Evolutionary conservation across 1,139 yeast genomes (phyloP).

Genomic region (Williopsis jadinii): DNA sequence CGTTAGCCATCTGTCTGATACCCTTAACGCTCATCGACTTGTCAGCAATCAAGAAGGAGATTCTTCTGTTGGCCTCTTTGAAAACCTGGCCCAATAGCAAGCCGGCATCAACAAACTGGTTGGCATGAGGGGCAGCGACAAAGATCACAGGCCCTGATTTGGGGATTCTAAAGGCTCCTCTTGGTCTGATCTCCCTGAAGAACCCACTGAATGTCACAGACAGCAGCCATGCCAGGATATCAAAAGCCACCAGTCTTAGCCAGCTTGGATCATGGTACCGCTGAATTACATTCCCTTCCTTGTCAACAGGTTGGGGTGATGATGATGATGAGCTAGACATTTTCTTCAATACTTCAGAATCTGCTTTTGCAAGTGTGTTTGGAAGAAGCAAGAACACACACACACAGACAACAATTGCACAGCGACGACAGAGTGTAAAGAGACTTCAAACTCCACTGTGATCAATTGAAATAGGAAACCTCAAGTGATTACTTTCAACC

Average conservation of each 20-base stretch:
- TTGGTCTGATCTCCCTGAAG: conserved; percentile 81
- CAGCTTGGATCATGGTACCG: conserved; percentile 1
- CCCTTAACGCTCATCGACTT: conserved; percentile 61
- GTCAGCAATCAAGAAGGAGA: conserved; percentile 84
- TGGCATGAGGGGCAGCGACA: conserved; percentile 97
- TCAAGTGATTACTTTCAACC: too few species aligned
- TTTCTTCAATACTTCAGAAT: too few species aligned
- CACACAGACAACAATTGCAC: not conserved
- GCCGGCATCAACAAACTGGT: conserved; percentile 91
- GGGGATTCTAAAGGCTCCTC: conserved; percentile 90
- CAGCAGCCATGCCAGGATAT: conserved; percentile 42
- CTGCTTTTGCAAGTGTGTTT: not conserved
- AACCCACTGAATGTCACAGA: conserved; percentile 45
- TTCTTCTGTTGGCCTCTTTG: conserved; percentile 61
- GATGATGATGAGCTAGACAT: too few species aligned
- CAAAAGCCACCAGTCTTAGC: conserved; percentile 18
- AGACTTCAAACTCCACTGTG: too few species aligned
- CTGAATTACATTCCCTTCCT: not conserved
- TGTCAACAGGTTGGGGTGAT: conserved; percentile 1
- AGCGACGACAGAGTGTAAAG: too few species aligned
- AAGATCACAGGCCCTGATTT: conserved; percentile 80
- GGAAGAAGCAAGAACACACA: not conserved
- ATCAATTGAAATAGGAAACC: too few species aligned
- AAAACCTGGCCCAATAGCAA: conserved; percentile 78
- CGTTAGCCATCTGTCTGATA: conserved; percentile 69